Base-by-base conservation (phyloP, 495 filamentous ascomycete species). In the Penicillium fimorum region DNA sequence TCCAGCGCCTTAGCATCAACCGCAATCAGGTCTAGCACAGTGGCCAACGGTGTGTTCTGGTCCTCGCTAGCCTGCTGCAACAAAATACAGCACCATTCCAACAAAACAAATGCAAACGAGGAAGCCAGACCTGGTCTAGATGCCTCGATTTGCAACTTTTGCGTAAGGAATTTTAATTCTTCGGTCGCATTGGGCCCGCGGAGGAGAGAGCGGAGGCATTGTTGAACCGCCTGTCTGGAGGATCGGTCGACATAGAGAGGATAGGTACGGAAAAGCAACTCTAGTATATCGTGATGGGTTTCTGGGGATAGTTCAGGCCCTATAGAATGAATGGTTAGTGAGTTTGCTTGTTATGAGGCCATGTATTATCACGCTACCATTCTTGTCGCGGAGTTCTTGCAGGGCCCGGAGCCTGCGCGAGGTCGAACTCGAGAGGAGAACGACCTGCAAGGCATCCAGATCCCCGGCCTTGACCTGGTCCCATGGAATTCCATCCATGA, bases 71-170 rank as follows among this genome's bases (percentile, higher is more conserved):
- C 42, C 80, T 83, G 76, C 64, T 88, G 84, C 41, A 94, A 73
- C 12, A 96, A 70, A 56, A 92, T 66, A 46, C 85, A 89, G 66
- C 86, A 90, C 94, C 92, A 98, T 65, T 93, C 89, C 12, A 93
- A 76, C 58, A 98, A 76, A n/a, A 96, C 89, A 62, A 96, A 92
- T 1, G 91, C 89, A 65, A 84, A 91, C 22, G 82, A 80, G 2
- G 89, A 73, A 22, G 93, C 89, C 58, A 97, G 83, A 27, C 83
- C 84, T 4, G 75, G 67, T 67, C 95, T 96, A 40, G 81, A 73
- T 1, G 87, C 78, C 71, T 98, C 95, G 7, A 55, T 56, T 51
- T 78, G 71, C 17, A 86, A 58, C 37, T 74, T 76, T 47, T 82
- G 77, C 32, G 87, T 76, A 47, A 94, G 79, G 4, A 79, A 76